phyloP scores from a whole-genome alignment of 2,329 filamentous ascomycete species.

The Penicillium griseofulvum region DNA sequence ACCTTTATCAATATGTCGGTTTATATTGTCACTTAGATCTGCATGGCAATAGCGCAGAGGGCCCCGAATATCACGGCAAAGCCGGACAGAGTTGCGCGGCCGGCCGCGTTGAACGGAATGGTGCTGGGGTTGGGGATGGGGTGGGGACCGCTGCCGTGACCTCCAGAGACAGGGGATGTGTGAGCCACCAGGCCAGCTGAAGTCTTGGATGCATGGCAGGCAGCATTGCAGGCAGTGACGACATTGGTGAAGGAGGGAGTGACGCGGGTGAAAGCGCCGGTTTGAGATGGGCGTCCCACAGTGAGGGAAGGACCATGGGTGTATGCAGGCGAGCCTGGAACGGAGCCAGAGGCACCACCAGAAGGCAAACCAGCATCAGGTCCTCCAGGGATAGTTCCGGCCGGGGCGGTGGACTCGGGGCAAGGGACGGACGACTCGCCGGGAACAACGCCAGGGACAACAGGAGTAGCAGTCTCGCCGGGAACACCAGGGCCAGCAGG shows the following conservation, averaged over 20 bases:
- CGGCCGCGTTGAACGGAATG: conserved; percentile 25
- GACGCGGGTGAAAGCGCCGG: not conserved
- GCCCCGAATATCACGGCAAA: conserved; percentile 24
- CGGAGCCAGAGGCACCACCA: not conserved
- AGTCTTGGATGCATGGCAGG: not conserved
- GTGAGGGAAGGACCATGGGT: not conserved
- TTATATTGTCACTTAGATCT: conserved; percentile 17
- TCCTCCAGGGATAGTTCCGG: not conserved
- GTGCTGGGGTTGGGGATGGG: conserved; percentile 8
- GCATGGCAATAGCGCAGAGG: conserved; percentile 21
- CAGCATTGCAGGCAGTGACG: conserved; percentile 4
- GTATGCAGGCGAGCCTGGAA: not conserved
- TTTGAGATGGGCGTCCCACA: not conserved
- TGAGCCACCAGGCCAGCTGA: conserved; percentile 3
- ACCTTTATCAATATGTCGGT: not conserved
- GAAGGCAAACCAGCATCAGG: not conserved
- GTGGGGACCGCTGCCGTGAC: not conserved
- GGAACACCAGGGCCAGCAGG: not conserved
- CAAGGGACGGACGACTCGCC: not conserved
- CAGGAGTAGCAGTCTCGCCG: not conserved
- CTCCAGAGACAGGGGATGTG: conserved; percentile 8
- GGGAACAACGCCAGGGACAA: not conserved
- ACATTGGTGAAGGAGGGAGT: conserved; percentile 6
- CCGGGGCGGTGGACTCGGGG: not conserved
- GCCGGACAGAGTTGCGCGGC: conserved; percentile 24